Percentiles rank a stretch among this genome's conserved stretches.
phyloP scores from a whole-genome alignment of 106 monocot genomes.

The Gastrodia elata region DNA sequence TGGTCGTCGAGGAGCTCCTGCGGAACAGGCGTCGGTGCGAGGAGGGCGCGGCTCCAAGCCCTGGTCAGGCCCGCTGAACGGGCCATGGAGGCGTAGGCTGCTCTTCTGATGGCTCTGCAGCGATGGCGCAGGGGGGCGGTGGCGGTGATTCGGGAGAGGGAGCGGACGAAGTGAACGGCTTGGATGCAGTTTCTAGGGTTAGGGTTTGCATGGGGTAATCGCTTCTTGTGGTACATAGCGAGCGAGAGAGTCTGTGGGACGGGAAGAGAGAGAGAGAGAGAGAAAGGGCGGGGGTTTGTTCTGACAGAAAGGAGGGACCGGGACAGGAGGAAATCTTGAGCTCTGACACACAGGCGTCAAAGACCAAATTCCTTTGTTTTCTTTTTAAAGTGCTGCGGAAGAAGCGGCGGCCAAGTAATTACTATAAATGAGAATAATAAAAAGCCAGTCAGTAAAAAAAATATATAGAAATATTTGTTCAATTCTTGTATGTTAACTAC shows the following conservation, averaged over 20 bases:
- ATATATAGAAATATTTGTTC: too few relatives aligned
- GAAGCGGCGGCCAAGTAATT: neutral
- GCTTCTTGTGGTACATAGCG: neutral
- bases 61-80: conserved; percentile 11
- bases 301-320: conserved; percentile 3
- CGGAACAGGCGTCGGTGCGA: conserved; percentile 5
- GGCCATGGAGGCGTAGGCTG: conserved; percentile 57
- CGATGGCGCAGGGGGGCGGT: conserved; percentile 8
- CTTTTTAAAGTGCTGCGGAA: neutral
- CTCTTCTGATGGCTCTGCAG: conserved; percentile 20
- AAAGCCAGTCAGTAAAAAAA: too few relatives aligned
- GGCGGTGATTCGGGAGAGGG: conserved; percentile 18
- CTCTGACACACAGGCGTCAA: conserved; percentile 6
- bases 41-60: conserved; percentile 35
- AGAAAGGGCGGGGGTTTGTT: conserved; percentile 13
- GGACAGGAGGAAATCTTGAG: neutral
- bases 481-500: too few relatives aligned
- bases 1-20: neutral
- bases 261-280: conserved; percentile 11
- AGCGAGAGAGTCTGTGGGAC: neutral
- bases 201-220: conserved; percentile 9
- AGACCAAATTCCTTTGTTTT: neutral
- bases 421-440: too few relatives aligned
- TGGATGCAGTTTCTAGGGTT: conserved; percentile 29
- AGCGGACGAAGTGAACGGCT: conserved; percentile 37